Evolutionary conservation across 73 alveolate species (phyloP).

Genomic region (Durusdinium trenchii): DNA sequence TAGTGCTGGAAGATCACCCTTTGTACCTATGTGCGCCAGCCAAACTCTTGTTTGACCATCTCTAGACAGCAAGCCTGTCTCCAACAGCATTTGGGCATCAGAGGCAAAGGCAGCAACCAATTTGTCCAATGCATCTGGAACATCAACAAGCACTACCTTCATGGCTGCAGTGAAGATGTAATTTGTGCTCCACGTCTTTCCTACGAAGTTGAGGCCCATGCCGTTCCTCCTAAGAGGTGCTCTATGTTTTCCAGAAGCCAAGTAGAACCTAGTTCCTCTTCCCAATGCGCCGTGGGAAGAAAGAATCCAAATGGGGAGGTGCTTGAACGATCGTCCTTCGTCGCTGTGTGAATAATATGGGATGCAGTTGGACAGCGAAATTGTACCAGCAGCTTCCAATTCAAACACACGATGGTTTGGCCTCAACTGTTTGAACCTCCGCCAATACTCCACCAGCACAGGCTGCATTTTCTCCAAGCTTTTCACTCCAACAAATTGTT

Average conservation of each 20-base stretch:
- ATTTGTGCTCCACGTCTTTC: slow-evolving; percentile 23
- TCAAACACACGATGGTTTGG: neutral
- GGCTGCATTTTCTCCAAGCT: neutral
- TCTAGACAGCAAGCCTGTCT: neutral
- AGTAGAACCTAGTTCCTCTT: neutral
- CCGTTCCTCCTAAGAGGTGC: neutral
- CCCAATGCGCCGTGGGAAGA: slow-evolving; percentile 22
- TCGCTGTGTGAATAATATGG: neutral
- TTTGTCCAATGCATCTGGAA: neutral
- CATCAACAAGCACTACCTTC: neutral
- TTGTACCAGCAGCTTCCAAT: neutral
- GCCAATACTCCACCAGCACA: slow-evolving; percentile 5
- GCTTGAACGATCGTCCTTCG: slow-evolving; percentile 9
- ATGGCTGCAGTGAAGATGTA: neutral
- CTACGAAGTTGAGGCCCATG: slow-evolving; percentile 13
- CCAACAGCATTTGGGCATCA: neutral
- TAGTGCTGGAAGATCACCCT: slow-evolving; percentile 27
- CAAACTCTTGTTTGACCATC: neutral
- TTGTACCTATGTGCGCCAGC: neutral
- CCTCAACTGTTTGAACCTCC: neutral
- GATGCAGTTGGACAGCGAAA: neutral
- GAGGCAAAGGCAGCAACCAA: neutral
- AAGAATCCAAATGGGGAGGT: neutral
- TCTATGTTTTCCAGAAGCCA: too few relatives aligned
- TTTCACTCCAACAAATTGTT: neutral